Conservation (phyloP, 106 monocot genomes). For the Dendrobium chrysotoxum region DNA sequence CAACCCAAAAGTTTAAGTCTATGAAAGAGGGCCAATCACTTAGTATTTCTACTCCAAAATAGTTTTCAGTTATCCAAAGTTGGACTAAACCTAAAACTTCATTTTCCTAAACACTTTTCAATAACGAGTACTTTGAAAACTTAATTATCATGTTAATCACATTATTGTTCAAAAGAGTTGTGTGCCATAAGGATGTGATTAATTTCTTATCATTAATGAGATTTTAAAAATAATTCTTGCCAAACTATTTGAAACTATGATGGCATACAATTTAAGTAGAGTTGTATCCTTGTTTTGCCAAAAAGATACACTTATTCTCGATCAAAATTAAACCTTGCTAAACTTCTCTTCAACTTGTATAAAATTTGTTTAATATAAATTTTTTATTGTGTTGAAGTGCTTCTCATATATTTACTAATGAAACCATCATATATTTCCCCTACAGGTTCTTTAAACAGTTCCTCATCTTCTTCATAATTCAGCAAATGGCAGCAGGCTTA, state of each 20-base stretch:
- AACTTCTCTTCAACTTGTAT: not conserved
- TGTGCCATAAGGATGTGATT: not conserved
- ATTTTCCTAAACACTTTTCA: not conserved
- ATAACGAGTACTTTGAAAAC: not conserved
- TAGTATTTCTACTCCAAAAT: not conserved
- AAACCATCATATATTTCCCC: not conserved
- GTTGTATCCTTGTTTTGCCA: too few species aligned
- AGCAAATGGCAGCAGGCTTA: conserved; percentile 71
- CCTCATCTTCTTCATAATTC: conserved; percentile 35
- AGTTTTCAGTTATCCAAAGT: not conserved
- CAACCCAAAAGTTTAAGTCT: too few species aligned
- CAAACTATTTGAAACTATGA: not conserved
- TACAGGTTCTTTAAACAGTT: conserved; percentile 65
- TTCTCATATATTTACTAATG: not conserved
- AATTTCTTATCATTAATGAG: not conserved
- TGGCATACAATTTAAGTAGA: not conserved
- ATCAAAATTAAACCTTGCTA: conserved; percentile 2
- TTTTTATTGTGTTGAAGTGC: not conserved
- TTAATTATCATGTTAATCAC: not conserved
- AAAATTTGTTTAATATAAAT: not conserved
- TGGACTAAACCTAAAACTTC: not conserved
- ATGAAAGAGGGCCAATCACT: not conserved
- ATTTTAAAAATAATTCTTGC: not conserved
- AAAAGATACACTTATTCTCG: not conserved
- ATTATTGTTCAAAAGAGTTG: not conserved